A percentile compares a stretch with the other conserved stretches of the same genome.
phyloP scores from a whole-genome alignment of 108 stramenopile species.

The Craspedostauros australis region DNA sequence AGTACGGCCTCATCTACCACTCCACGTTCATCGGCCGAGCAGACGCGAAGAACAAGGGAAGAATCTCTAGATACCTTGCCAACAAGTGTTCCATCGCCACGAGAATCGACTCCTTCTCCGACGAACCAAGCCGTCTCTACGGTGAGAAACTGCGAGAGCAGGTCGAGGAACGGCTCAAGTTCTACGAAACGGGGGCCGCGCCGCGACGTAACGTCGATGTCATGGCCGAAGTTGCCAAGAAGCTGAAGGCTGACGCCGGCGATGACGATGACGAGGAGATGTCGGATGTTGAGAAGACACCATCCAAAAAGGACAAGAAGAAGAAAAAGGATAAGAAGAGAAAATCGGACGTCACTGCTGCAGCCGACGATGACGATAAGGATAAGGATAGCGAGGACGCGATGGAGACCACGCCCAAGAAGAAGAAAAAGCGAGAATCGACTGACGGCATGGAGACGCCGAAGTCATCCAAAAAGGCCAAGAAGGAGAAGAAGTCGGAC shows the following conservation, averaged over 20 bases:
- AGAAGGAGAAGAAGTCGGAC: slow-evolving; percentile 23
- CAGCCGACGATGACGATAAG: slow-evolving; percentile 30
- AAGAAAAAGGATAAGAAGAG: slow-evolving; percentile 40
- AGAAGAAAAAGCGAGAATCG: slow-evolving; percentile 27
- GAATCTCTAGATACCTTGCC: slow-evolving; percentile 97
- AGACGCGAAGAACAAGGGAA: slow-evolving; percentile 99
- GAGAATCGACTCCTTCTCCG: slow-evolving; percentile 96
- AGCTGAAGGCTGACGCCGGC: slow-evolving; percentile 51
- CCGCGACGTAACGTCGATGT: slow-evolving; percentile 98
- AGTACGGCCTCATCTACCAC: slow-evolving; percentile 99
- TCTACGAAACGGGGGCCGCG: slow-evolving; percentile 97
- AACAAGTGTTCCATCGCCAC: slow-evolving; percentile 99
- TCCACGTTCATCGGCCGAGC: slow-evolving; percentile 99
- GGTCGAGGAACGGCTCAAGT: slow-evolving; percentile 98
- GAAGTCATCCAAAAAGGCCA: slow-evolving; percentile 47
- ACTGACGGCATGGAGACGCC: slow-evolving; percentile 25
- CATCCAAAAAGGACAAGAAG: slow-evolving; percentile 37
- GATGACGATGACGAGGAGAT: slow-evolving; percentile 26
- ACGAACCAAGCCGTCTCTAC: slow-evolving; percentile 88
- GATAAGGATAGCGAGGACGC: slow-evolving; percentile 23
- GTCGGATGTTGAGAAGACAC: slow-evolving; percentile 15
- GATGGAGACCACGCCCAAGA: slow-evolving; percentile 25
- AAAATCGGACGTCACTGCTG: slow-evolving; percentile 21
- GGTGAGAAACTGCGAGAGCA: slow-evolving; percentile 97
- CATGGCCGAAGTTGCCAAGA: slow-evolving; percentile 88